Conservation (phyloP, 768 basidiomycete species). For the Leucocoprinus leucothites region DNA sequence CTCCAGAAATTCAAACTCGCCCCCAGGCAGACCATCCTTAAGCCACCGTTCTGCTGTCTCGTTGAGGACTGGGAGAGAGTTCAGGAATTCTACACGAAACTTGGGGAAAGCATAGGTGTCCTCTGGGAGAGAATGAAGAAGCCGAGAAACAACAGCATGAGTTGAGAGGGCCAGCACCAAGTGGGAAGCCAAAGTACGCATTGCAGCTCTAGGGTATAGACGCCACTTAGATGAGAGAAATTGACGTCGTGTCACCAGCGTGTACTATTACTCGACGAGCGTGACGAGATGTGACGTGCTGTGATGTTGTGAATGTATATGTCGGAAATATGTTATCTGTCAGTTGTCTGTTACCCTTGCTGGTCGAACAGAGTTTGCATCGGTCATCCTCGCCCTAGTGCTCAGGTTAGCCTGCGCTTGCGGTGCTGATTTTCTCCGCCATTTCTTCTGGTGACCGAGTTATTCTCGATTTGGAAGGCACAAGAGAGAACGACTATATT, state of each 20-base stretch:
- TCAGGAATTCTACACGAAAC: slow-evolving; percentile 74
- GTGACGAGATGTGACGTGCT: neutral
- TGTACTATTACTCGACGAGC: neutral
- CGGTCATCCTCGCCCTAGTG: neutral
- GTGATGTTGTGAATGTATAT: neutral
- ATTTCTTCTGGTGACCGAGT: neutral
- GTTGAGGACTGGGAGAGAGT: slow-evolving; percentile 69
- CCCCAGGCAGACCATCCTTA: slow-evolving; percentile 65
- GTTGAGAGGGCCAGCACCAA: slow-evolving; percentile 25
- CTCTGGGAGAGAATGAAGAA: slow-evolving; percentile 74
- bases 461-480: slow-evolving; percentile 6
- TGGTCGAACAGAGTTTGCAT: slow-evolving; percentile 5
- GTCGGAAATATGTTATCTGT: neutral
- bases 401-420: slow-evolving; percentile 9
- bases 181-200: slow-evolving; percentile 23
- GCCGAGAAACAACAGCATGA: slow-evolving; percentile 31
- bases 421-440: slow-evolving; percentile 1
- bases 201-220: slow-evolving; percentile 19
- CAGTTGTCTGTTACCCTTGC: neutral
- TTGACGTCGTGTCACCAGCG: slow-evolving; percentile 10
- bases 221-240: neutral
- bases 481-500: slow-evolving; percentile 9
- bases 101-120: slow-evolving; percentile 83
- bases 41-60: slow-evolving; percentile 78
- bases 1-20: slow-evolving; percentile 74